phyloP scores from a whole-genome alignment of 257 asterid species.

The Salvia hispanica region DNA sequence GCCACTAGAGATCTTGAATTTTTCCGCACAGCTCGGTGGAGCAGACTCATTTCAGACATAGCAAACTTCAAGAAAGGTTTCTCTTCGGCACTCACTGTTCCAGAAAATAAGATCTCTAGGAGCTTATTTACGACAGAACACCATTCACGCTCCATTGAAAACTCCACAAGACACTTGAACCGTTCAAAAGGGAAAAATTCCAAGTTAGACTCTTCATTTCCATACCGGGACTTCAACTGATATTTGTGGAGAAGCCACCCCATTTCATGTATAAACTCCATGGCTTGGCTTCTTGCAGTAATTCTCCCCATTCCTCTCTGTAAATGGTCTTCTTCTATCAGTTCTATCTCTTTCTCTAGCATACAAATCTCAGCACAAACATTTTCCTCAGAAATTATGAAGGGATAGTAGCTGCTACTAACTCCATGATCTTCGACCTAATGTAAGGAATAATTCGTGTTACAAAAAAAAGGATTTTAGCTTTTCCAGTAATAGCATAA shows the following conservation, averaged over 20 bases:
- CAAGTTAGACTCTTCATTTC: conserved; percentile 40
- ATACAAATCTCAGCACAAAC: conserved; percentile 70
- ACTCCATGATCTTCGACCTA: conserved; percentile 75
- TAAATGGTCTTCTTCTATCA: conserved; percentile 36
- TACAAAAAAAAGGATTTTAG: conserved; percentile 15
- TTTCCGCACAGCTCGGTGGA: conserved; percentile 73
- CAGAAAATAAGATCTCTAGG: conserved; percentile 55
- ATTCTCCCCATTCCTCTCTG: conserved; percentile 38
- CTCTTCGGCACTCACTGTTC: conserved; percentile 53
- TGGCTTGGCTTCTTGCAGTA: conserved; percentile 46
- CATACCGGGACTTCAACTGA: conserved; percentile 46
- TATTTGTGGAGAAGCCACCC: conserved; percentile 78
- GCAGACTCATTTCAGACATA: conserved; percentile 62
- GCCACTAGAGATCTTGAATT: conserved; percentile 70
- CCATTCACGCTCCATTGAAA: conserved; percentile 72
- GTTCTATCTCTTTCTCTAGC: conserved; percentile 69
- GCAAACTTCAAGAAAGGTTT: conserved; percentile 54
- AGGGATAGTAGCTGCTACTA: conserved; percentile 68
- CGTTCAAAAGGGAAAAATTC: conserved; percentile 51
- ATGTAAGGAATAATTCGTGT: conserved; percentile 17
- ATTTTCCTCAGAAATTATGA: conserved; percentile 69
- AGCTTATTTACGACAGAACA: conserved; percentile 67
- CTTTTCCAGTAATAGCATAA: background rate
- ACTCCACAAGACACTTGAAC: conserved; percentile 64
- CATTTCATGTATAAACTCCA: conserved; percentile 74